These are phyloP conservation scores for Candida suzukii DNA, from an alignment of 805 yeast species.

Conservation along the genomic window DNA sequence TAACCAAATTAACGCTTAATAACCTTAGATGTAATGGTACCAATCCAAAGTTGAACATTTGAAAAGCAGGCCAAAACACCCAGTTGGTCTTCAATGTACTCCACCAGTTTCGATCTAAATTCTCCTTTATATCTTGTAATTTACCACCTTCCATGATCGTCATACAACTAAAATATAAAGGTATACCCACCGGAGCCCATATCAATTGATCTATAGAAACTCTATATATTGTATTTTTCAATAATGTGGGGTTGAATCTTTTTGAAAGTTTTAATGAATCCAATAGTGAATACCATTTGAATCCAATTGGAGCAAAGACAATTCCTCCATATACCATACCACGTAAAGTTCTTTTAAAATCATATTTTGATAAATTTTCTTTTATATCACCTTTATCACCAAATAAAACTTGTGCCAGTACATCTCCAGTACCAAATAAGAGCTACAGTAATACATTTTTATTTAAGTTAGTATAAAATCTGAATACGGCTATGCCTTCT, in stretches of 20 bases:
- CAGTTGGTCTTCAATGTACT: conserved; percentile 69
- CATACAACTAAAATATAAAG: conserved; percentile 64
- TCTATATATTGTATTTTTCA: conserved; percentile 36
- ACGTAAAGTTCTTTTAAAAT: conserved; percentile 49
- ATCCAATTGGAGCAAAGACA: conserved; percentile 71
- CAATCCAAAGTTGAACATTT: conserved; percentile 65
- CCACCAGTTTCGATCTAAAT: conserved; percentile 48
- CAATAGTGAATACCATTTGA: conserved; percentile 58
- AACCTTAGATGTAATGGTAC: conserved; percentile 70
- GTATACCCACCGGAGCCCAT: conserved; percentile 76
- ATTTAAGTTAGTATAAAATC: background rate
- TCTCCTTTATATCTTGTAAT: conserved; percentile 30
- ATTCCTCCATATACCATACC: conserved; percentile 66
- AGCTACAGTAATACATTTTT: conserved; percentile 10
- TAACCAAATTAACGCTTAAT: conserved; percentile 59
- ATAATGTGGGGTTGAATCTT: conserved; percentile 9
- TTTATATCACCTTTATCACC: background rate
- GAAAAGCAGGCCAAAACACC: conserved; percentile 89
- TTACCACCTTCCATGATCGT: conserved; percentile 55
- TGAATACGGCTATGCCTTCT: background rate
- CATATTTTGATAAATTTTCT: conserved; percentile 26
- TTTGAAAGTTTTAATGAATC: conserved; percentile 33
- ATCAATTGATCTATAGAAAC: conserved; percentile 65
- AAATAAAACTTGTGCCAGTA: conserved; percentile 55
- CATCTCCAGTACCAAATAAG: conserved; percentile 71